Conservation (phyloP, 441 rosid species). For the Gossypium trilobum region DNA sequence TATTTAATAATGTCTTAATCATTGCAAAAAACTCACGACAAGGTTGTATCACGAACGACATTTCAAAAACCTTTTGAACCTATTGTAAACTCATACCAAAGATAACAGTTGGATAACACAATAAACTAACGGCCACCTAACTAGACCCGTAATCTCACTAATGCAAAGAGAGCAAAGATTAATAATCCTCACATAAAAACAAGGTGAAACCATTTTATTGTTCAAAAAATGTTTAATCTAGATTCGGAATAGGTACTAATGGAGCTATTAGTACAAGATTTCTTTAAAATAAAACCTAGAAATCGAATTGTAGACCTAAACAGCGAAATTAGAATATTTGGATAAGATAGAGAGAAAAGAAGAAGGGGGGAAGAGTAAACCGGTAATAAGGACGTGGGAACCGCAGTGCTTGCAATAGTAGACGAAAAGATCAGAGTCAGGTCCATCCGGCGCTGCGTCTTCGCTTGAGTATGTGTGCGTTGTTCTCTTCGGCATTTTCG, state of each 20-base stretch:
- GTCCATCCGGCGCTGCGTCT: slow-evolving; percentile 92
- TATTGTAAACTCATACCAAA: background rate
- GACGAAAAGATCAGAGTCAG: slow-evolving; percentile 92
- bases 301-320: background rate
- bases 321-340: background rate
- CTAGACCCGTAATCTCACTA: background rate
- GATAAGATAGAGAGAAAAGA: background rate
- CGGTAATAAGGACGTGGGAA: slow-evolving; percentile 91
- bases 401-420: slow-evolving; percentile 96
- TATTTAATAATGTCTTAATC: background rate
- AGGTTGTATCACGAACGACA: background rate
- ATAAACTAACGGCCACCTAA: background rate
- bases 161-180: background rate
- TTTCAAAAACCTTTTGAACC: background rate
- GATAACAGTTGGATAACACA: background rate
- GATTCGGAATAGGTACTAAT: background rate
- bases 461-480: slow-evolving; percentile 99
- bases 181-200: background rate
- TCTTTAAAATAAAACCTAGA: background rate
- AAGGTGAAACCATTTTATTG: background rate
- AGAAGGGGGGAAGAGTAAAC: slow-evolving; percentile 47
- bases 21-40: background rate
- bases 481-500: slow-evolving; percentile 87
- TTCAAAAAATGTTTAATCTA: background rate
- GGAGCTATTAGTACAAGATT: background rate